A percentile compares a stretch with the other conserved stretches of the same genome.
These are phyloP conservation scores for Calonectria fujianensis DNA, from an alignment of 2,329 filamentous ascomycete genomes.

Conservation along the genomic window DNA sequence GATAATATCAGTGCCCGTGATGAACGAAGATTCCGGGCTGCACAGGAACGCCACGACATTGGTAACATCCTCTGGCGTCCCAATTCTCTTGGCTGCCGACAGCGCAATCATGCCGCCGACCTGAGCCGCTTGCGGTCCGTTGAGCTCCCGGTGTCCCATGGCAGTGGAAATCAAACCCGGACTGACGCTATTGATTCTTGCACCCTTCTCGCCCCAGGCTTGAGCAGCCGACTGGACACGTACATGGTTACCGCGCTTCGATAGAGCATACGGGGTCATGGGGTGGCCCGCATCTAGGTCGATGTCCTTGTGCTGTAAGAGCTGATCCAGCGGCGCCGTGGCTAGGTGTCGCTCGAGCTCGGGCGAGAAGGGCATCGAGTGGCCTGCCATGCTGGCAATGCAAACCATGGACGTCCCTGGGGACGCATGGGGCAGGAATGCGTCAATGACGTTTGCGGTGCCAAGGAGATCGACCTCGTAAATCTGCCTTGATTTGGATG, in stretches of 20 bases:
- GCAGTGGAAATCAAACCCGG: slow-evolving; percentile 2
- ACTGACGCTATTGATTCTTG: slow-evolving; percentile 9
- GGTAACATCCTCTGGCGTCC: slow-evolving; percentile 1
- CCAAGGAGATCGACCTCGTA: slow-evolving; percentile 7
- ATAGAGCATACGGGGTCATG: neutral
- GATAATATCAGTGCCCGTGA: slow-evolving; percentile 9
- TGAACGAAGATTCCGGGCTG: slow-evolving; percentile 17
- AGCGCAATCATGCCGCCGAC: neutral
- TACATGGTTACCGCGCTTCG: neutral
- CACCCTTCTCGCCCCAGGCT: slow-evolving; percentile 7
- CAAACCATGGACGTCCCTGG: slow-evolving; percentile 2
- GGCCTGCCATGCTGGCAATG: slow-evolving; percentile 7
- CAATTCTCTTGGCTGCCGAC: neutral
- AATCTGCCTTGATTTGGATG: neutral
- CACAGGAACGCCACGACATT: slow-evolving; percentile 5
- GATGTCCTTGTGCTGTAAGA: slow-evolving; percentile 4
- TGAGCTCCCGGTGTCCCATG: slow-evolving; percentile 6
- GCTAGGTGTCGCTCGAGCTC: slow-evolving; percentile 7
- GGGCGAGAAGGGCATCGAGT: neutral
- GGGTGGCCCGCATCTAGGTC: neutral
- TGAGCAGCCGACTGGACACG: slow-evolving; percentile 4
- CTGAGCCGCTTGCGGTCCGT: neutral
- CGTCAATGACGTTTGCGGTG: slow-evolving; percentile 5
- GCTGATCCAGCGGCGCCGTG: neutral
- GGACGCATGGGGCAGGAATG: neutral